phyloP scores from a whole-genome alignment of 2,329 filamentous ascomycete genomes.

The Diplodia mutila region DNA sequence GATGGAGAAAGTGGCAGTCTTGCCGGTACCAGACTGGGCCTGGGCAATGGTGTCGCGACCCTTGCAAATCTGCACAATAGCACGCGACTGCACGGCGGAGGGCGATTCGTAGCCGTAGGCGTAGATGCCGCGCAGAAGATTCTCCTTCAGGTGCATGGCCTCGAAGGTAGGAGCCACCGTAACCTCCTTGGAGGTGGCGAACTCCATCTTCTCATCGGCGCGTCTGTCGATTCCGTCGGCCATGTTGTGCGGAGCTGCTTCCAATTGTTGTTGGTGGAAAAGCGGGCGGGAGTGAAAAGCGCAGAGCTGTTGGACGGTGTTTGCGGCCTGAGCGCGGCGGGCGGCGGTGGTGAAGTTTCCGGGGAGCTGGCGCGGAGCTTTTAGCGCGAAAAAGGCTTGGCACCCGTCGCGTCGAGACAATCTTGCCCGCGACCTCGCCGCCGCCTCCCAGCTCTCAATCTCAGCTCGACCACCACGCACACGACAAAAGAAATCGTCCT shows the following conservation, averaged over 20 bases:
- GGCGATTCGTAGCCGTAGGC: constrained; percentile 98
- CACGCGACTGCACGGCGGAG: constrained; percentile 94
- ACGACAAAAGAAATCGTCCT: neutral
- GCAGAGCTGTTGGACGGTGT: neutral
- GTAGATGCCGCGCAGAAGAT: constrained; percentile 94
- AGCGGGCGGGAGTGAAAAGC: neutral
- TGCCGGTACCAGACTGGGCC: constrained; percentile 94
- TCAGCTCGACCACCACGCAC: neutral
- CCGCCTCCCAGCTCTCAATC: neutral
- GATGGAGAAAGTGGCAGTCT: constrained; percentile 95
- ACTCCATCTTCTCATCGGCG: constrained; percentile 96
- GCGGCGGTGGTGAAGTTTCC: constrained; percentile 24
- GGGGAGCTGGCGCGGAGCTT: constrained; percentile 17
- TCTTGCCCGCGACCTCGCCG: constrained; percentile 12
- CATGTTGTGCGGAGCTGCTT: constrained; percentile 62
- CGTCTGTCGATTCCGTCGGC: constrained; percentile 91
- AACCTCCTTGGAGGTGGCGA: constrained; percentile 96
- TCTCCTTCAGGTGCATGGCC: constrained; percentile 92
- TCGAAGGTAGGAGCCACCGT: constrained; percentile 79
- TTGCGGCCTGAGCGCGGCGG: constrained; percentile 18
- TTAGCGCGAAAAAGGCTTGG: constrained; percentile 14
- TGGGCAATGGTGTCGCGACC: constrained; percentile 98
- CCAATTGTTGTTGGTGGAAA: neutral
- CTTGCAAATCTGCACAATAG: constrained; percentile 98
- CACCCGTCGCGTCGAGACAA: constrained; percentile 13